Percentiles rank a stretch among this genome's conserved stretches.
Conservation (phyloP, 1,284 basidiomycete genomes). For the Inonotus hispidus region DNA sequence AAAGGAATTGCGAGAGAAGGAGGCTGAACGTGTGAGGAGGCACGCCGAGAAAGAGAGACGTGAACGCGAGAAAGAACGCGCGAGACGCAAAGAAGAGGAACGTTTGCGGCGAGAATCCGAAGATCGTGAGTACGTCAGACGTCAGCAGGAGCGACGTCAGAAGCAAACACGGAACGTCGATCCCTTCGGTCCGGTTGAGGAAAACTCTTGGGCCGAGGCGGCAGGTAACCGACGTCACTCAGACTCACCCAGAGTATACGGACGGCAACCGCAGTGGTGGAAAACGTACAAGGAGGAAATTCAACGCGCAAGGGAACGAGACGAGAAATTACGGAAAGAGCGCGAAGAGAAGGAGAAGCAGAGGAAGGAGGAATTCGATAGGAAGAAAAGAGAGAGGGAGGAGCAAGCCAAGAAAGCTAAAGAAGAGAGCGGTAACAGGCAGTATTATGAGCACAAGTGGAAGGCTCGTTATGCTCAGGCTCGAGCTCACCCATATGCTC, state of each 20-base stretch:
- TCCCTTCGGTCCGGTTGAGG: too few species aligned
- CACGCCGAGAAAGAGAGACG: not conserved
- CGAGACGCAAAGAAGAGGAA: not conserved
- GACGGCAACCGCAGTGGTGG: not conserved
- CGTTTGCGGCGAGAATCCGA: not conserved
- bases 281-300: not conserved
- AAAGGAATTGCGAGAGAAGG: not conserved
- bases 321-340: not conserved
- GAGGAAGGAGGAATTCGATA: not conserved
- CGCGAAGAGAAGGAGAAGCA: not conserved
- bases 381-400: not conserved
- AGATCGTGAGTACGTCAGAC: not conserved
- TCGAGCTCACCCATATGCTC: not conserved
- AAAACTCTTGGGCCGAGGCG: too few species aligned
- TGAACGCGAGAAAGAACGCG: not conserved
- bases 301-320: not conserved
- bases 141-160: not conserved
- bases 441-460: not conserved
- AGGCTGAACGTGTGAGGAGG: not conserved
- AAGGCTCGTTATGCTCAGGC: not conserved
- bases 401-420: not conserved
- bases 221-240: not conserved
- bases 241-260: not conserved
- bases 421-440: not conserved
- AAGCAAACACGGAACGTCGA: not conserved